Percentiles rank a stretch among this genome's conserved stretches.
phyloP scores from a whole-genome alignment of 495 filamentous ascomycete species.

The Clavariopsis aquatica region DNA sequence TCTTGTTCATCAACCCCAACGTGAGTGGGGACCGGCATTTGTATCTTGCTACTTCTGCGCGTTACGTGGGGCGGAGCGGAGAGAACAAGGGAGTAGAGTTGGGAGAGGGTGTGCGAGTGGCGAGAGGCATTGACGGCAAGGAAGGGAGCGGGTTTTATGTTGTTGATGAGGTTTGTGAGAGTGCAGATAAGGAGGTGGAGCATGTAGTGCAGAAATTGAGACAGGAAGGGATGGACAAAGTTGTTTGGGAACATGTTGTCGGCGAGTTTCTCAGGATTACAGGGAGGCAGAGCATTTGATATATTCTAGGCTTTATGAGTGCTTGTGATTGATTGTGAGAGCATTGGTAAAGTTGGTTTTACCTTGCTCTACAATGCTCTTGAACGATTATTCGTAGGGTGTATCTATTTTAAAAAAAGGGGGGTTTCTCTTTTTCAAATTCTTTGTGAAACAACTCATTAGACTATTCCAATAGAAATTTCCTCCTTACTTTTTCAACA shows the following conservation, averaged over 20 bases:
- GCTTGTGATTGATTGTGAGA: too few species aligned
- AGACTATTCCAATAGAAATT: background rate
- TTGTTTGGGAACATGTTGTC: conserved; percentile 18
- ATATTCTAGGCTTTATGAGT: too few species aligned
- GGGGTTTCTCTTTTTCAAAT: too few species aligned
- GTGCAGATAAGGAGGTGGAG: background rate
- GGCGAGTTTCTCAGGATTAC: conserved; percentile 27
- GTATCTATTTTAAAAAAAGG: too few species aligned
- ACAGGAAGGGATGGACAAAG: conserved; percentile 14
- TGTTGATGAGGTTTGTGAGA: conserved; percentile 21
- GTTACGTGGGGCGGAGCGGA: conserved; percentile 1
- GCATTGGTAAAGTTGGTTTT: too few species aligned
- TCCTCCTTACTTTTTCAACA: conserved; percentile 18
- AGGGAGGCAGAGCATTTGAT: conserved; percentile 21
- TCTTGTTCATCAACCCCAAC: conserved; percentile 41
- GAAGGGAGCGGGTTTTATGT: conserved; percentile 23
- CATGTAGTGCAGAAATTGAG: conserved; percentile 17
- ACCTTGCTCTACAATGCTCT: too few species aligned
- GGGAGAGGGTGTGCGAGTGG: background rate
- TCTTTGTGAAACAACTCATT: too few species aligned
- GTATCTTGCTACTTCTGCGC: conserved; percentile 45
- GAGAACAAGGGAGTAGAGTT: background rate
- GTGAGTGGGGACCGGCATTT: conserved; percentile 60
- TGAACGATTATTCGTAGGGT: too few species aligned
- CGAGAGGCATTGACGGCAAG: conserved; percentile 21